Evolutionary conservation across 192 early-diverging fungal species (phyloP).

Genomic region (Coemansia sp.): DNA sequence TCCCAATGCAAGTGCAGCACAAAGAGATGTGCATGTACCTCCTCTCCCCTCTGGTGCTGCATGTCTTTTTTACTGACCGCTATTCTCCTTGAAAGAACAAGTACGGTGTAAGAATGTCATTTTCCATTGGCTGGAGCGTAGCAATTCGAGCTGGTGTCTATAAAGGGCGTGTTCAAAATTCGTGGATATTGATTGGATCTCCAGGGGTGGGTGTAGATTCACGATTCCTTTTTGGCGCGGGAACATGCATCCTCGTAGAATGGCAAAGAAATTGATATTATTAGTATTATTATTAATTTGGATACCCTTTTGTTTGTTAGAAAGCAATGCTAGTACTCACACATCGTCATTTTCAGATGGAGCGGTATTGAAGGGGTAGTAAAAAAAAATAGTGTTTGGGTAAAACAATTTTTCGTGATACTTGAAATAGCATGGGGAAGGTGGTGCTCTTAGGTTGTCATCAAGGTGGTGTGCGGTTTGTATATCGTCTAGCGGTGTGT

Average conservation of each 20-base stretch:
- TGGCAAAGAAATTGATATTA: background rate
- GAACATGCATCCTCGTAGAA: background rate
- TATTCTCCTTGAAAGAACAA: background rate
- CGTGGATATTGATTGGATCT: background rate
- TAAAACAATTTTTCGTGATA: no score
- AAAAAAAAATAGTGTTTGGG: no score
- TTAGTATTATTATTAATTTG: no score
- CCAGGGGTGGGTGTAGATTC: background rate
- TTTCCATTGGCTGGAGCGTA: background rate
- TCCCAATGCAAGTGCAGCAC: background rate
- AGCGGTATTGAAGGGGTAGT: no score
- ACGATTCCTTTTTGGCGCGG: background rate
- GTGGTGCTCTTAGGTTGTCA: no score
- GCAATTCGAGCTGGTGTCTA: background rate
- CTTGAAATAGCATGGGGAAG: no score
- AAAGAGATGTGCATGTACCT: background rate
- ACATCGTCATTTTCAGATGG: background rate
- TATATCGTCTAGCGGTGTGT: no score
- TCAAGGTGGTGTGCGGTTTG: no score
- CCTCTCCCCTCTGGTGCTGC: background rate
- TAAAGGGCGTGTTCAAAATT: background rate
- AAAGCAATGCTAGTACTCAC: background rate
- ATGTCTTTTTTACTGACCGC: background rate
- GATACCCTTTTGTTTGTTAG: background rate
- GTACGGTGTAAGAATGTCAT: background rate